phyloP scores from a whole-genome alignment of 441 rosid species.

The Populus tomentosa region DNA sequence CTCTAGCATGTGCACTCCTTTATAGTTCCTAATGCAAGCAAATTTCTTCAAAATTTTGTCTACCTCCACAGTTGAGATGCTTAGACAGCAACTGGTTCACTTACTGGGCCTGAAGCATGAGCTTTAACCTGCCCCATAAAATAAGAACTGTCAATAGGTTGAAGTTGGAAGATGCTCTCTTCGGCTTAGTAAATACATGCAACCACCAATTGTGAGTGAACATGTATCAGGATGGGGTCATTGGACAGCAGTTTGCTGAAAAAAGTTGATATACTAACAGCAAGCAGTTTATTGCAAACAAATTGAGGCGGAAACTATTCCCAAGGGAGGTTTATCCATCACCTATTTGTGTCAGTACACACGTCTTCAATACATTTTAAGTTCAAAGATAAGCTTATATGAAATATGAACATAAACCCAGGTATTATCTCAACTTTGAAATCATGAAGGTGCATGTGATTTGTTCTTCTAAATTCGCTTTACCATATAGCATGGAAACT shows the following conservation, averaged over 20 bases:
- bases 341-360: background rate
- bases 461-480: background rate
- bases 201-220: slow-evolving; percentile 14
- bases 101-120: slow-evolving; percentile 40
- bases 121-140: slow-evolving; percentile 45
- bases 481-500: background rate
- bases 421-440: background rate
- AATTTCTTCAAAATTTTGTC: slow-evolving; percentile 34
- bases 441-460: background rate
- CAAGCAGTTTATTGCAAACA: background rate
- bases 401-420: background rate
- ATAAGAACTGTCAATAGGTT: slow-evolving; percentile 31
- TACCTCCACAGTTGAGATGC: slow-evolving; percentile 18
- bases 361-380: background rate
- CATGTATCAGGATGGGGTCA: slow-evolving; percentile 6
- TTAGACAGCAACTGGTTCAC: slow-evolving; percentile 62
- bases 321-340: background rate
- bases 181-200: slow-evolving; percentile 24
- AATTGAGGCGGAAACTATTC: background rate
- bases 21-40: slow-evolving; percentile 33
- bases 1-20: slow-evolving; percentile 7
- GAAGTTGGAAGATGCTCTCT: slow-evolving; percentile 15
- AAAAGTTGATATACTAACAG: background rate
- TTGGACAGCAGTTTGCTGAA: background rate
- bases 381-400: background rate